Conservation (phyloP, 208 protist species). For the Trypanosoma platydactyli region DNA sequence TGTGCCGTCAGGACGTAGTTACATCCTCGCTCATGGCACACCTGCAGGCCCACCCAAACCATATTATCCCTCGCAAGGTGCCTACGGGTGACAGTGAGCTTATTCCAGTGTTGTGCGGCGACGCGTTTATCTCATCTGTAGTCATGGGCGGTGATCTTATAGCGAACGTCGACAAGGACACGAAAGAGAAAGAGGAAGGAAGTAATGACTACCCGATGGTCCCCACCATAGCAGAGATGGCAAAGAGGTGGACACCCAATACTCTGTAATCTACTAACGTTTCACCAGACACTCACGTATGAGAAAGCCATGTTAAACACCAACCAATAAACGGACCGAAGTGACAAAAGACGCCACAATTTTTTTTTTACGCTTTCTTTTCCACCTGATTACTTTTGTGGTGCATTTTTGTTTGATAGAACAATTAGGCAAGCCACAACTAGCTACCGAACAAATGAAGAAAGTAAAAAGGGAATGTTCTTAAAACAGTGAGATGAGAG, state of each 20-base stretch:
- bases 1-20: slow-evolving; percentile 20
- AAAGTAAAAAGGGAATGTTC: no score
- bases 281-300: no score
- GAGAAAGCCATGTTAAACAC: no score
- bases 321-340: no score
- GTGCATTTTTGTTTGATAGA: not conserved
- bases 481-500: no score
- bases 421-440: no score
- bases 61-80: slow-evolving; percentile 51
- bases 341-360: not conserved
- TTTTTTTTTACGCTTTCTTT: slow-evolving; percentile 3
- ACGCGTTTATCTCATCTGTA: slow-evolving; percentile 75
- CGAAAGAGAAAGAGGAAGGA: slow-evolving; percentile 16
- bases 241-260: not conserved
- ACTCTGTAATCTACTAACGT: not conserved
- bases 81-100: slow-evolving; percentile 42
- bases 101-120: slow-evolving; percentile 58
- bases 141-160: slow-evolving; percentile 54
- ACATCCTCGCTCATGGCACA: slow-evolving; percentile 48
- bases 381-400: not conserved
- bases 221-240: slow-evolving; percentile 49
- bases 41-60: slow-evolving; percentile 29
- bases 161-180: not conserved
- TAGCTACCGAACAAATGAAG: no score
- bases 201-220: slow-evolving; percentile 84